A percentile compares a stretch with the other conserved stretches of the same genome.
Evolutionary conservation across 2,329 filamentous ascomycete genomes (phyloP).

Genomic region (Periconia sp.): DNA sequence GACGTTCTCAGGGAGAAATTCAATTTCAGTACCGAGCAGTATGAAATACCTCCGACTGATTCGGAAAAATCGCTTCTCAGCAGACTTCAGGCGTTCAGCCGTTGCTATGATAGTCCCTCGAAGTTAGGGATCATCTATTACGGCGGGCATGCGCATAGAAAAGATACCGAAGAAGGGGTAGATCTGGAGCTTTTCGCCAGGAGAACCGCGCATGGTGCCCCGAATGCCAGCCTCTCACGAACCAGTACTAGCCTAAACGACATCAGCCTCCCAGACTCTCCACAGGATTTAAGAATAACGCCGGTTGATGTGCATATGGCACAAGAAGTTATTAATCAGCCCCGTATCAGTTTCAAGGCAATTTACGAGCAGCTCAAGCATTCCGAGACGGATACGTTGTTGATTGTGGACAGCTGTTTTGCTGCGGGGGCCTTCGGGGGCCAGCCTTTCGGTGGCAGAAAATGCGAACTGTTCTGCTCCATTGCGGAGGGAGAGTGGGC

Average conservation of each 20-base stretch:
- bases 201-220: neutral
- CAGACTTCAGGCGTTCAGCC: slow-evolving; percentile 5
- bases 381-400: slow-evolving; percentile 11
- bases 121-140: slow-evolving; percentile 21
- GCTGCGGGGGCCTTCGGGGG: slow-evolving; percentile 11
- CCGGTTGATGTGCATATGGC: neutral
- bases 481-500: slow-evolving; percentile 9
- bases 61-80: slow-evolving; percentile 1
- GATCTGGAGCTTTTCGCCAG: slow-evolving; percentile 6
- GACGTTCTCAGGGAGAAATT: slow-evolving; percentile 9
- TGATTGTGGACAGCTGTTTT: slow-evolving; percentile 16
- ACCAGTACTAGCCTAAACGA: slow-evolving; percentile 1
- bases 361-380: slow-evolving; percentile 1
- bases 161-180: slow-evolving; percentile 1
- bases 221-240: neutral
- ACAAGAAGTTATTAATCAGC: neutral
- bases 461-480: slow-evolving; percentile 17
- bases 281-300: neutral
- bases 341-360: slow-evolving; percentile 4
- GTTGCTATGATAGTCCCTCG: slow-evolving; percentile 7
- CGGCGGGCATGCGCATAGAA: slow-evolving; percentile 11
- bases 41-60: slow-evolving; percentile 9
- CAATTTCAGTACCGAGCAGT: slow-evolving; percentile 11
- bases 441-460: slow-evolving; percentile 7
- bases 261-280: slow-evolving; percentile 1